Percentiles rank a stretch among this genome's conserved stretches.
These are phyloP conservation scores for Paecilomyces formosus DNA, from an alignment of 2,329 filamentous ascomycete species.

Conservation along the genomic window DNA sequence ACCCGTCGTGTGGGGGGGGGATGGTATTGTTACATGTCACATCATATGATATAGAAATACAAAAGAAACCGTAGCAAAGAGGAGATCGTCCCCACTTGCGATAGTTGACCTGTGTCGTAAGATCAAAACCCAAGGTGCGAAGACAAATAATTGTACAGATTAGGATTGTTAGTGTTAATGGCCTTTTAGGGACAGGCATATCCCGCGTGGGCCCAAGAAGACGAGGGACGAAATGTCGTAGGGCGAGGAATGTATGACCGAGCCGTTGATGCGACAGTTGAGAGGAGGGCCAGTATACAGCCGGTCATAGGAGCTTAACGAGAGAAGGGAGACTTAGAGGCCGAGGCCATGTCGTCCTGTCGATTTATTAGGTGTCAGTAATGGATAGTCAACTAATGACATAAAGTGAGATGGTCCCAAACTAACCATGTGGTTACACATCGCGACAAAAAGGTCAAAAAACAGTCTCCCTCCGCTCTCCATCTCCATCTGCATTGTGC, in stretches of 20 bases:
- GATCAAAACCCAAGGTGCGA: not conserved
- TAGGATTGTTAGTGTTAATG: not conserved
- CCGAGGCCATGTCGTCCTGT: slow-evolving; percentile 15
- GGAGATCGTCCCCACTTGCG: not conserved
- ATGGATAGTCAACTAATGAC: not conserved
- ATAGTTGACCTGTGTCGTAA: not conserved
- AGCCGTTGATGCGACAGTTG: not conserved
- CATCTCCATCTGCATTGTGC: slow-evolving; percentile 96
- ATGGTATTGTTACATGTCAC: not conserved
- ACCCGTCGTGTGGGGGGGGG: not conserved
- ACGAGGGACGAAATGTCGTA: not conserved
- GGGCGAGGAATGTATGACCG: not conserved
- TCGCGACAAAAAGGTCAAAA: slow-evolving; percentile 88
- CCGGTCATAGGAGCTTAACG: slow-evolving; percentile 5
- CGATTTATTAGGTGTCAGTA: slow-evolving; percentile 5
- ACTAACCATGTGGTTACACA: slow-evolving; percentile 82
- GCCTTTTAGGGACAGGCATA: not conserved
- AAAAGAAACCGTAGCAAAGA: not conserved
- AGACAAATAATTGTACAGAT: not conserved
- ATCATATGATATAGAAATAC: not conserved
- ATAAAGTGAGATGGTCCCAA: not conserved
- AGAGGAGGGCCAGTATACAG: not conserved
- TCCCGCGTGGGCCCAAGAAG: not conserved
- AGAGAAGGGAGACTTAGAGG: slow-evolving; percentile 14
- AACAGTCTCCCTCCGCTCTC: slow-evolving; percentile 78